Conservation (phyloP, 2,329 filamentous ascomycete species). For the Cordyceps farinosa region DNA sequence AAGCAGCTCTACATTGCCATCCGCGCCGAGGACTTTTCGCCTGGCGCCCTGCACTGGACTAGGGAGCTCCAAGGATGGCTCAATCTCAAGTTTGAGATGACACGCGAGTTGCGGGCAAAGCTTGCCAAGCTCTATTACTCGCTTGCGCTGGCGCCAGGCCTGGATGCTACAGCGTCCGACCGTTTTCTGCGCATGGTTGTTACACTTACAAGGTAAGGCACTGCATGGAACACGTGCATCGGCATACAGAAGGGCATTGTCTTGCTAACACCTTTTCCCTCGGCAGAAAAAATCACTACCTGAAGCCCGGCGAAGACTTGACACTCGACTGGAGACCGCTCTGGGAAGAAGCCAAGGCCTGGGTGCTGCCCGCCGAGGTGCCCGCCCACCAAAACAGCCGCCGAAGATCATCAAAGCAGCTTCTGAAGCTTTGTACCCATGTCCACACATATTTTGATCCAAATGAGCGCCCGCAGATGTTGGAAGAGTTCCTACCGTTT, state of each 20-base stretch:
- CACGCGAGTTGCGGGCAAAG: conserved; percentile 74
- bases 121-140: conserved; percentile 93
- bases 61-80: conserved; percentile 94
- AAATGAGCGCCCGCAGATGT: conserved; percentile 73
- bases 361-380: conserved; percentile 82
- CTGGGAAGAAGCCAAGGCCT: conserved; percentile 86
- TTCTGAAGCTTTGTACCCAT: conserved; percentile 87
- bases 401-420: conserved; percentile 56
- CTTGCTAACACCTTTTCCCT: conserved; percentile 13
- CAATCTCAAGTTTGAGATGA: conserved; percentile 94
- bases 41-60: conserved; percentile 94
- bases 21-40: conserved; percentile 88
- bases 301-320: conserved; percentile 87
- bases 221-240: neutral
- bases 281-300: conserved; percentile 79
- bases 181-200: conserved; percentile 97
- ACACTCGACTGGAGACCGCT: conserved; percentile 88
- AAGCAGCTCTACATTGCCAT: conserved; percentile 91
- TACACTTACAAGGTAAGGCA: conserved; percentile 79
- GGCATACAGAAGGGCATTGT: too few relatives aligned
- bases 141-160: conserved; percentile 81
- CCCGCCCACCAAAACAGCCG: conserved; percentile 59
- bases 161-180: conserved; percentile 78
- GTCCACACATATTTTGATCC: conserved; percentile 92
- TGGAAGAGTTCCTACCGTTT: conserved; percentile 76